Conservation (phyloP, 768 basidiomycete genomes). For the Pseudohyphozyma bogoriensis region DNA sequence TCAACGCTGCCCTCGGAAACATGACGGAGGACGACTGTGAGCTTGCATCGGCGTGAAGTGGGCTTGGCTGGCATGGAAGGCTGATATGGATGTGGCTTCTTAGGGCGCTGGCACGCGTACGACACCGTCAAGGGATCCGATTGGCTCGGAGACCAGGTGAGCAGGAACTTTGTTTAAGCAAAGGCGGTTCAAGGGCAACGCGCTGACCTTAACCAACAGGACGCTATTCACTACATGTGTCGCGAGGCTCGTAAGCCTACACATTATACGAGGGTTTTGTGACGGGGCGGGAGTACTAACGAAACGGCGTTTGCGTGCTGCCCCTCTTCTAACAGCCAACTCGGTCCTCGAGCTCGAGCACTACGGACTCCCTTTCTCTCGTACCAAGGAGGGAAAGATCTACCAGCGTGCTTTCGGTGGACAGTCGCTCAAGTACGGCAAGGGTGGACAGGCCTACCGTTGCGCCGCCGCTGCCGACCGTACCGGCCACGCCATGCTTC, state of each 20-base stretch:
- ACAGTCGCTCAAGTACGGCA: constrained; percentile 90
- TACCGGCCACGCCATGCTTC: constrained; percentile 94
- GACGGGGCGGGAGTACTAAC: not conserved
- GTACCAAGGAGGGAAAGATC: constrained; percentile 97
- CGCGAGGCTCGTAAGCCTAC: constrained; percentile 90
- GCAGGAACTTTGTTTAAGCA: not conserved
- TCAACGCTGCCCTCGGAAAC: constrained; percentile 85
- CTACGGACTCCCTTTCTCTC: constrained; percentile 95
- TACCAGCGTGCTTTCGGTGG: constrained; percentile 99
- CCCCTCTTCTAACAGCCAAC: not conserved
- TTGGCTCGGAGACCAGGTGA: constrained; percentile 77
- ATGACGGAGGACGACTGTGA: constrained; percentile 99
- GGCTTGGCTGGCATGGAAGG: constrained; percentile 32
- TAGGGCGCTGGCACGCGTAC: constrained; percentile 28
- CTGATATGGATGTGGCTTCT: not conserved
- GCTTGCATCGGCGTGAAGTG: constrained; percentile 96
- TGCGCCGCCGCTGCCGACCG: constrained; percentile 98
- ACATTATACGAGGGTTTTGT: too few species aligned
- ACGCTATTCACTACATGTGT: constrained; percentile 99
- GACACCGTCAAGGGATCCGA: constrained; percentile 88
- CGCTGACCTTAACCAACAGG: constrained; percentile 45
- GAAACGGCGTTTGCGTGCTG: constrained; percentile 16
- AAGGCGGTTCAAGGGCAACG: not conserved
- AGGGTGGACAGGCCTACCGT: constrained; percentile 97
- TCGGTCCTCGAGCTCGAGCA: constrained; percentile 69